Evolutionary conservation across 2,329 filamentous ascomycete species (phyloP), one percentile per base, ranked within the genome.

Genomic region (Dryadomyces quercus-mongolicae): DNA sequence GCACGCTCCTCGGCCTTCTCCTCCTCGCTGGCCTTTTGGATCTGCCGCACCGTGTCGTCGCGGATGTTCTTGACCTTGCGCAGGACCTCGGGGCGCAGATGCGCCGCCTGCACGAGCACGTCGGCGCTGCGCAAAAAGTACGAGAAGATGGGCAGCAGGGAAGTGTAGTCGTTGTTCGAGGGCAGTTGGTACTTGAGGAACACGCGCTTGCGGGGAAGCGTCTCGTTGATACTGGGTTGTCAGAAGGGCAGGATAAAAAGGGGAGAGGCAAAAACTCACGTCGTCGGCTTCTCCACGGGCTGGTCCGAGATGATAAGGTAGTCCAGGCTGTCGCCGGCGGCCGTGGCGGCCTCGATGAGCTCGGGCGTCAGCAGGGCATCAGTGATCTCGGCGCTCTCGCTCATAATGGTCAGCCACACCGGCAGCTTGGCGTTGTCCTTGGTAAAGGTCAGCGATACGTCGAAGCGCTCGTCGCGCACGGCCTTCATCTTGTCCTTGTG

Each of bases 401-500:
- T 94, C 93, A 98, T 97, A 65, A 96, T 82, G 13, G 89, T 95
- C 54, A 85, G 76, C 91, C 91, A 98, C 59, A 78, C 71, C 38
- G 93, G 92, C 38, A 98, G 81, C 75, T 95, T 96, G 54, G 85
- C 67, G 71, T 91, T 82, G 65, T 98, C 93, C 77, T 95, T 95
- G 66, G 92, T 96, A 60, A 84, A 83, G 45, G 93, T 96, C 61
- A 98, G 80, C 53, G 88, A 95, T 54, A 96, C 75, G 67, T 98
- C 93, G 71, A 96, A 98, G 62, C 93, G 87, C 59, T 95, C 89
- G 49, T 95, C 87, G 58, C 93, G 86, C 62, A 95, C 79, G 63
- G 81, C 76, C 74, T 88, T 88, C 92, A 98, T 97, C 67, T 79
- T 73, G 63, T 90, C 85, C 81, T 98, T 98, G 78, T 97, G 89